Evolutionary conservation across 148 eudicot species (phyloP), one percentile per base, ranked within the genome.

Genomic region (Linanthus parryae): DNA sequence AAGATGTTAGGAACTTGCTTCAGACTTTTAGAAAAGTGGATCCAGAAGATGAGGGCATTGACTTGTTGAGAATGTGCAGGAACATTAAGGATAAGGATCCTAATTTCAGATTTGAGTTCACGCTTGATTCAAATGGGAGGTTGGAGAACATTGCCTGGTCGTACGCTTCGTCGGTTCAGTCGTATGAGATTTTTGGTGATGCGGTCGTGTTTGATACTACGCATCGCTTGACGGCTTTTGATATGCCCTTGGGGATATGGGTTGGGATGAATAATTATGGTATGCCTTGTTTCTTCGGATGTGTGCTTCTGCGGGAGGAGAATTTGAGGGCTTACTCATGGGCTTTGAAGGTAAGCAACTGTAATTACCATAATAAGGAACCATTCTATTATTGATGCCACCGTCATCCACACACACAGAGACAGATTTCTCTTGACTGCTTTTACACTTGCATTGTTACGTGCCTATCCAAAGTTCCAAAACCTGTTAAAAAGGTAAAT

Each of bases 91-190:
- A 85, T 30, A 86, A 79, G 53, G 97, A 91, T 41, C 82, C 69
- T n/a, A 83, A 81, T 61, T 91, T 86, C 68, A 79, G 70, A 55
- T 86, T 69, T 65, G 95, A 85, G 59, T 91, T 67, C 65, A 76
- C 83, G 3, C 58, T 81, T 60, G 97, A 91, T 76, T 76, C 80
- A 34, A 77, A 60, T 44, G 80, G 77, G 52, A 70, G 84, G 55
- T 69, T 91, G 69, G 95, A 86, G 69, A 91, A 91, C 57, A 83
- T 91, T 64, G 82, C 94, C 18, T 91, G 97, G 97, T 91, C 97
- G 25, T 91, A 85, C 67, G 80, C 95, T 36, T 91, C 95, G 19
- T 91, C 95, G 9, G 38, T 86, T 49, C 77, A 81, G 63, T 80
- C 89, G 22, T 91, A 78, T 63, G 95, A 83, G 68, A 58, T 83